Conservation (phyloP, 1,139 yeast species). For the Diutina siamensis region DNA sequence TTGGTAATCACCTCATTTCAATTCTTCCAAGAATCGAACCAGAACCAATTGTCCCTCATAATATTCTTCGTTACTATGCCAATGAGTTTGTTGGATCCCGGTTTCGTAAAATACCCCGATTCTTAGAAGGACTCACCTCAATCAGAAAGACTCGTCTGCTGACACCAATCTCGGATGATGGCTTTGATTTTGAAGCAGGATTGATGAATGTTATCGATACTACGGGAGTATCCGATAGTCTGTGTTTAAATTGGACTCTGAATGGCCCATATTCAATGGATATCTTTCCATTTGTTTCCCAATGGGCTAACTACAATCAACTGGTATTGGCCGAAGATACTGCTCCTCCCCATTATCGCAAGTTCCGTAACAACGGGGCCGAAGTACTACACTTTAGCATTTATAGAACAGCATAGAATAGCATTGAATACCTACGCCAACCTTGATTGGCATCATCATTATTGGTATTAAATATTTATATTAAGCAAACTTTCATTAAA, state of each 20-base stretch:
- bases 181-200: background rate
- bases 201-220: background rate
- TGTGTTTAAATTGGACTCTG: background rate
- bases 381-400: background rate
- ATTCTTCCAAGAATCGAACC: background rate
- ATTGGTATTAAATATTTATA: too few relatives aligned
- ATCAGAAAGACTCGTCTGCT: background rate
- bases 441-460: too few relatives aligned
- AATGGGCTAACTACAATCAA: background rate
- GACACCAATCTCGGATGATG: background rate
- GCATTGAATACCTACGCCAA: too few relatives aligned
- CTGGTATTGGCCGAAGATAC: background rate
- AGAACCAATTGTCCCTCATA: background rate
- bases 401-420: background rate
- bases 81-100: background rate
- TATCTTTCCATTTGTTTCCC: background rate
- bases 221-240: background rate
- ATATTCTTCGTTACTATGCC: background rate
- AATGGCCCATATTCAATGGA: background rate
- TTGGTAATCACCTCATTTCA: slow-evolving; percentile 17
- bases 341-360: background rate
- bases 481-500: slow-evolving; percentile 12
- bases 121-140: background rate
- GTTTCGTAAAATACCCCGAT: background rate
- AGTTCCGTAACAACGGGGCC: background rate